These are phyloP conservation scores for Amorphotheca resinae DNA, from an alignment of 495 filamentous ascomycete genomes.

Conservation along the genomic window DNA sequence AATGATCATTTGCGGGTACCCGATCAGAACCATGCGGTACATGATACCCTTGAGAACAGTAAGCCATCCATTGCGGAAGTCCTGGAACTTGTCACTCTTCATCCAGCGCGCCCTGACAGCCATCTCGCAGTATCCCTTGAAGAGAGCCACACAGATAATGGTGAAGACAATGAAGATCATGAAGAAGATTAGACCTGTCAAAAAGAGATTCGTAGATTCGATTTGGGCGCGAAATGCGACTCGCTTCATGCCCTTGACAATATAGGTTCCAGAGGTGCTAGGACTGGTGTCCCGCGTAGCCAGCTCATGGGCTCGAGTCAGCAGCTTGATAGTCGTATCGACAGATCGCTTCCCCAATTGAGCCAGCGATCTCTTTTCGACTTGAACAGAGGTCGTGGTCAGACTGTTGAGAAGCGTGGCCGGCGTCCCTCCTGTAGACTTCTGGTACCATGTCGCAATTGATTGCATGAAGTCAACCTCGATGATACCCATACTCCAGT, in stretches of 20 bases:
- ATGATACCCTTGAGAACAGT: slow-evolving; percentile 80
- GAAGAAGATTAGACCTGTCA: slow-evolving; percentile 87
- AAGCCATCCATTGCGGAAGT: slow-evolving; percentile 88
- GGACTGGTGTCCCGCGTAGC: slow-evolving; percentile 32
- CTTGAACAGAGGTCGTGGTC: slow-evolving; percentile 65
- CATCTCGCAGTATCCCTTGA: slow-evolving; percentile 70
- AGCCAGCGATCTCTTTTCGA: slow-evolving; percentile 53
- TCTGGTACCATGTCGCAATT: slow-evolving; percentile 93
- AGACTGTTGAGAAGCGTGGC: slow-evolving; percentile 67
- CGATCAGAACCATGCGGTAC: slow-evolving; percentile 82
- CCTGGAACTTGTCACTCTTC: slow-evolving; percentile 77
- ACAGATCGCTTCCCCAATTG: slow-evolving; percentile 20
- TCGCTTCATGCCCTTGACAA: slow-evolving; percentile 78
- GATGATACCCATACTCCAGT: slow-evolving; percentile 98
- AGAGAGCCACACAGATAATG: slow-evolving; percentile 57
- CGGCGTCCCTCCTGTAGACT: slow-evolving; percentile 79
- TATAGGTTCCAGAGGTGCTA: slow-evolving; percentile 38
- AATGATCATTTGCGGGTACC: slow-evolving; percentile 84
- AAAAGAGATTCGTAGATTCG: slow-evolving; percentile 85
- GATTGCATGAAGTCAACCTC: slow-evolving; percentile 73
- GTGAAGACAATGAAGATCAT: slow-evolving; percentile 65
- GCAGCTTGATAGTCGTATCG: slow-evolving; percentile 28
- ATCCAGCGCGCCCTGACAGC: slow-evolving; percentile 60
- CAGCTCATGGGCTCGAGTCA: slow-evolving; percentile 37
- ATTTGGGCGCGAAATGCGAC: slow-evolving; percentile 79